Base-by-base conservation (phyloP, 2,329 filamentous ascomycete genomes). In the Verticillium nubilum region DNA sequence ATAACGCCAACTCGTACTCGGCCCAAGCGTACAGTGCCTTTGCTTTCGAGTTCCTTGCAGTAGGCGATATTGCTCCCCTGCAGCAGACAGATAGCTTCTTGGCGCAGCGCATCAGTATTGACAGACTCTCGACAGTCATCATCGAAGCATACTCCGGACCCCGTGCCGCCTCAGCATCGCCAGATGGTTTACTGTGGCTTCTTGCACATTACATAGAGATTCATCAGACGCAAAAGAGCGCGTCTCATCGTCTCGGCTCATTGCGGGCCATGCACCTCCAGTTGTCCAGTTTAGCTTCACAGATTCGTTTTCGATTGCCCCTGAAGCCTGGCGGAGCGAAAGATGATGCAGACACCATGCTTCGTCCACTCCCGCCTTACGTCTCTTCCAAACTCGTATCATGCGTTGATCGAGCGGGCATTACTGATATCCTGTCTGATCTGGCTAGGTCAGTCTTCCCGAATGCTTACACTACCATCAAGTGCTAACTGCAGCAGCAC, bases 401-500 rank as follows among this genome's bases (percentile, higher is more conserved):
- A 10, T 76, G 97, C 7, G 85, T 96, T 31, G 87, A 92, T 62
- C 85, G 91, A 70, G 82, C 87, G 52, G 90, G 89, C 42, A 90
- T 97, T 58, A 85, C 87, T 50, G 42, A 50, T 50, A 50, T 50
- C 19, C 19, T 50, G 19, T 23, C 42, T 7, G 42, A 50, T 23
- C 10, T 50, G 10, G 42, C 42, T 23, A 60, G 31, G 61, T 62
- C 9, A 52, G 60, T 60, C 13, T 12, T n/a, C 0, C 4, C 15
- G 26, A 28, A 12, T 15, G 17, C 10, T 19, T 29, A 33, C 12
- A 13, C 1, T 9, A 17, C 2, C 13, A 15, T 15, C 50, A 2
- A 6, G 23, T n/a, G 31, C 62, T 63, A 31, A 63, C 54, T 17
- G 13, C 6, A 13, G 13, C 10, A 63, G 62, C 17, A 62, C 62